Percentiles rank a stretch among this genome's conserved stretches.
phyloP scores from a whole-genome alignment of 208 protist species.

The Acanthamoeba castellanii region DNA sequence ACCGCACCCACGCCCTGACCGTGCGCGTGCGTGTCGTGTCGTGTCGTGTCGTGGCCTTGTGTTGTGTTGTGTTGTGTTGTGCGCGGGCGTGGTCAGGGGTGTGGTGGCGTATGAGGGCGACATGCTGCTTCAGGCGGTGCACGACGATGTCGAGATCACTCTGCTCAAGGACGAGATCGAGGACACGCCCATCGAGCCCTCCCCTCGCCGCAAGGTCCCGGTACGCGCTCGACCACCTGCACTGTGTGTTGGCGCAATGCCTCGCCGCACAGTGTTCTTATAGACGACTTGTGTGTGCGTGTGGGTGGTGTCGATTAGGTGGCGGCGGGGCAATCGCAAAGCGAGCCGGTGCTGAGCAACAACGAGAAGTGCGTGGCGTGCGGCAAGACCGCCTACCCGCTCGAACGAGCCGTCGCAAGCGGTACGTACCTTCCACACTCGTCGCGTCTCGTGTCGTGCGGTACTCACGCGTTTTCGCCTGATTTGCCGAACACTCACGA shows the following conservation, averaged over 20 bases:
- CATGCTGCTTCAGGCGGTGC: slow-evolving; percentile 62
- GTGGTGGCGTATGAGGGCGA: slow-evolving; percentile 56
- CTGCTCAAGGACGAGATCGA: slow-evolving; percentile 69
- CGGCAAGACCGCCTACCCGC: slow-evolving; percentile 67
- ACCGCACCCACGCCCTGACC: neutral
- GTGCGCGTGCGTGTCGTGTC: neutral
- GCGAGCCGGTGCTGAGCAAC: slow-evolving; percentile 49
- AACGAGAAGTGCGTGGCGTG: slow-evolving; percentile 70
- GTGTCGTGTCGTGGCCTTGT: neutral
- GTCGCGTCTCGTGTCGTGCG: neutral
- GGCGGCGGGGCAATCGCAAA: neutral
- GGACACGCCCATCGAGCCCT: slow-evolving; percentile 13
- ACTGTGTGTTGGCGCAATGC: neutral
- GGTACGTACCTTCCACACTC: neutral
- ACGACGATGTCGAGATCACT: slow-evolving; percentile 48
- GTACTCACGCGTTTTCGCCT: neutral
- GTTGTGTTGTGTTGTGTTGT: neutral
- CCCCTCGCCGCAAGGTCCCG: neutral
- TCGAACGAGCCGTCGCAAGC: slow-evolving; percentile 62
- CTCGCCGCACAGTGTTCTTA: too few species aligned
- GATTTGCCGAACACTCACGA: too few species aligned
- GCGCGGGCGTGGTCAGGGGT: neutral
- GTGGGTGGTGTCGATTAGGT: neutral
- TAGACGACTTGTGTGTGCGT: neutral
- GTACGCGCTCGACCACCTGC: neutral